Base-by-base conservation (phyloP, 257 asterid genomes). In the Gentiana macrophylla region DNA sequence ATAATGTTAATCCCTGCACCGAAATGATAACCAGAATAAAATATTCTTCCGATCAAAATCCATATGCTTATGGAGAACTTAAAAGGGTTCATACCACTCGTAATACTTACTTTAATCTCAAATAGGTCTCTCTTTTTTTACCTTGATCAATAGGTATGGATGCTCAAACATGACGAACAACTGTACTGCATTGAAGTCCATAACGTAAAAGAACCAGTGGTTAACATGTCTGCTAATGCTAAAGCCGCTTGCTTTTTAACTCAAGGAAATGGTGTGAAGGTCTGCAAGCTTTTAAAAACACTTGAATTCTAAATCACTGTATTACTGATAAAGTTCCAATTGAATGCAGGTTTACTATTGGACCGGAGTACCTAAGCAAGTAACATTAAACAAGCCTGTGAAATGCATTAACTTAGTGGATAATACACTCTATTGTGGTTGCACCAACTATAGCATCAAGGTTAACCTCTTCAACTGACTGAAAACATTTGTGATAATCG, bases 191-290 rank as follows among this genome's bases (percentile, higher is more conserved):
- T 78, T 48, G 94, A 82, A 53, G 84, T 76, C 58, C 96, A 84
- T 61, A 92, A 86, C 49, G 92, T 86, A 34, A 86, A 74, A 67
- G 96, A 81, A 74, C 76, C 77, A 13, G 89, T 86, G 37, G 41
- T 68, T 24, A 78, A 64, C 52, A 68, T 84, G 61, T 59, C 79
- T 63, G 92, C 96, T 8, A 81, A 80, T 60, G 55, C 79, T 8
- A 65, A 58, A 34, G 58, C 79, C 1, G 92, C 80, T 0, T 81
- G 83, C 79, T 86, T 78, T 62, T 61, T 86, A 0, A 72, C 94
- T 67, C 96, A 79, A 70, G 84, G 73, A 59, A 69, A 75, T 57
- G 96, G 94, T 49, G 80, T 86, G 47, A 86, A 81, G 92, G 94
- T 84, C 61, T 60, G 63, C 3, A 32, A 41, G 46, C 46, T 41